Percentiles rank a stretch among this genome's conserved stretches.
These are phyloP conservation scores for Fraxinus paxiana DNA, from an alignment of 305 asterid species.

Conservation along the genomic window DNA sequence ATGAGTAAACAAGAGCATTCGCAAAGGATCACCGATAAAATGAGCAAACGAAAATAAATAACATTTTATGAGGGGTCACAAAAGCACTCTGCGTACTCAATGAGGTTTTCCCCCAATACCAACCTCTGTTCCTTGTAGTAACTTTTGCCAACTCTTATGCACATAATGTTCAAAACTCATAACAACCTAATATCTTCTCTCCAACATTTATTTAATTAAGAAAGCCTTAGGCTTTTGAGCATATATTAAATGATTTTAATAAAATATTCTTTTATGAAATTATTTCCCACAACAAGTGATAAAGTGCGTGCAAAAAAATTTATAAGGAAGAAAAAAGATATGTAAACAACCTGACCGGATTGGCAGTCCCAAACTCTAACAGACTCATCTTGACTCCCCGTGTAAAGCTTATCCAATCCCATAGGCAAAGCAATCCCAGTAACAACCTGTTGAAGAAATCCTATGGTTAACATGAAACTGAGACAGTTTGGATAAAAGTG, in stretches of 20 bases:
- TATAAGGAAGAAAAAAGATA: background rate
- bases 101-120: background rate
- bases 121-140: background rate
- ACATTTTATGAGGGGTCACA: background rate
- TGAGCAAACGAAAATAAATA: background rate
- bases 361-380: slow-evolving; percentile 96
- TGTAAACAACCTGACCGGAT: slow-evolving; percentile 75
- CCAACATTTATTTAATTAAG: background rate
- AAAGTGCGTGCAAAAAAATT: background rate
- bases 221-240: background rate
- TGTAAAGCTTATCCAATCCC: slow-evolving; percentile 86
- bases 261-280: background rate
- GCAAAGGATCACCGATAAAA: background rate
- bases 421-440: slow-evolving; percentile 79
- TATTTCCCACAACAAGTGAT: background rate
- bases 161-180: background rate
- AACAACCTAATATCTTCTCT: background rate
- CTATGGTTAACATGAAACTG: slow-evolving; percentile 10
- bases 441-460: slow-evolving; percentile 56
- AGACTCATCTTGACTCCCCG: slow-evolving; percentile 83
- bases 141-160: background rate
- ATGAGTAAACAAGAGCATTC: background rate
- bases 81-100: background rate
- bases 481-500: background rate
- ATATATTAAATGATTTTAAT: background rate